Base-by-base conservation (phyloP, 2,329 filamentous ascomycete genomes). In the Sarocladium oryzae region DNA sequence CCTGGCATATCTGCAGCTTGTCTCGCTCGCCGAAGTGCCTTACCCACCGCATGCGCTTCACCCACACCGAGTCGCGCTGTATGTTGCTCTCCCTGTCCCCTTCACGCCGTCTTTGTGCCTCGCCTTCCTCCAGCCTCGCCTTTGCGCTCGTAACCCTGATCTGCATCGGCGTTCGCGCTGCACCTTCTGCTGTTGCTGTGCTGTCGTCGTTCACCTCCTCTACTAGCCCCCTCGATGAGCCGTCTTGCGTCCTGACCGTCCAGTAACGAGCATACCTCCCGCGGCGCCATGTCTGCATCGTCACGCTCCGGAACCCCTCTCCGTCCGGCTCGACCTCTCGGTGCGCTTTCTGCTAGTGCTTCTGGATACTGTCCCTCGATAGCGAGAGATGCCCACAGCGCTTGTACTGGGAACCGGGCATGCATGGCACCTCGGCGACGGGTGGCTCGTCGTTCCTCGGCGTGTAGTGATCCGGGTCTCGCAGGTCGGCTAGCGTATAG, bases 21-120 rank as follows among this genome's bases (percentile, higher is more conserved):
- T 45, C 40, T n/a, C 40, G 23, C 18, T 21, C 16, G 40, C 40
- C 40, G 24, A 45, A 45, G 40, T 45, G 23, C n/a, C 40, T 18
- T 24, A 45, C 40, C 40, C 40, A 45, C 15, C 40, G 18, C 23
- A 45, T 21, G 18, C 21, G 15, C 21, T 24, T 45, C 8, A 45
- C 40, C 40, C 23, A 45, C 13, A 24, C 16, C 23, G 40, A 45
- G 23, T 45, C 23, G 13, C 40, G 40, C 15, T 45, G 15, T n/a
- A 45, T 45, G 23, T 24, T 20, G 16, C 24, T 24, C 23, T 45
- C 40, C 21, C 16, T n/a, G 23, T 45, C 23, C 15, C 23, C 40
- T 24, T n/a, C 15, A n/a, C 40, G 40, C 18, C 18, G 40, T 24
- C 40, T 18, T 24, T 23, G 15, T n/a, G 40, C 23, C 16, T 45